Conservation (phyloP, 2,329 filamentous ascomycete species). For the Fusarium sp. region DNA sequence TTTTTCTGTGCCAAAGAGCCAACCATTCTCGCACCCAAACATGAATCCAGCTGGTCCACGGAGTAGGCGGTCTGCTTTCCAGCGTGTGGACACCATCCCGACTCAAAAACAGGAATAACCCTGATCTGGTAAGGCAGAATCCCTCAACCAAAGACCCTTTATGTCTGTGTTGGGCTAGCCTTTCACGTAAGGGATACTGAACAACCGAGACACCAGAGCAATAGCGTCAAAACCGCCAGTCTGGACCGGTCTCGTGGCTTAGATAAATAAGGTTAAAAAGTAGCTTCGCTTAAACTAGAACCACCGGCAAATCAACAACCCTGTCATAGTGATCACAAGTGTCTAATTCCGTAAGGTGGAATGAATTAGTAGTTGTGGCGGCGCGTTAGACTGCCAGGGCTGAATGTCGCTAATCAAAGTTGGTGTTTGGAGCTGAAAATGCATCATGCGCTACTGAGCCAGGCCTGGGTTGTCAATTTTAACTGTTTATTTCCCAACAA, state of each 20-base stretch:
- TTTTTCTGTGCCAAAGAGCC: background rate
- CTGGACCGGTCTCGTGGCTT: conserved; percentile 9
- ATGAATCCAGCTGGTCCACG: background rate
- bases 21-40: no score
- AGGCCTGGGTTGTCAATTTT: background rate
- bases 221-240: background rate
- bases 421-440: conserved; percentile 1
- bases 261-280: conserved; percentile 17
- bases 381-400: background rate
- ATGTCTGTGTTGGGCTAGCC: background rate
- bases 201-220: background rate
- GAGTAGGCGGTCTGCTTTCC: background rate
- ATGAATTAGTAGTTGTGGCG: conserved; percentile 8
- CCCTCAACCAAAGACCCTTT: background rate
- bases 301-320: background rate
- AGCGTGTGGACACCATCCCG: background rate
- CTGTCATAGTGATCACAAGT: background rate
- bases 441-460: background rate
- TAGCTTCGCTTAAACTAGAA: background rate
- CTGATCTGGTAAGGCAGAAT: background rate
- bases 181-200: background rate
- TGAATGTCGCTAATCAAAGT: background rate
- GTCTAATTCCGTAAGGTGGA: background rate
- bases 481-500: background rate
- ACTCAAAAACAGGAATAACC: background rate